Conservation (phyloP, 805 yeast species). For the Candida ulmi region DNA sequence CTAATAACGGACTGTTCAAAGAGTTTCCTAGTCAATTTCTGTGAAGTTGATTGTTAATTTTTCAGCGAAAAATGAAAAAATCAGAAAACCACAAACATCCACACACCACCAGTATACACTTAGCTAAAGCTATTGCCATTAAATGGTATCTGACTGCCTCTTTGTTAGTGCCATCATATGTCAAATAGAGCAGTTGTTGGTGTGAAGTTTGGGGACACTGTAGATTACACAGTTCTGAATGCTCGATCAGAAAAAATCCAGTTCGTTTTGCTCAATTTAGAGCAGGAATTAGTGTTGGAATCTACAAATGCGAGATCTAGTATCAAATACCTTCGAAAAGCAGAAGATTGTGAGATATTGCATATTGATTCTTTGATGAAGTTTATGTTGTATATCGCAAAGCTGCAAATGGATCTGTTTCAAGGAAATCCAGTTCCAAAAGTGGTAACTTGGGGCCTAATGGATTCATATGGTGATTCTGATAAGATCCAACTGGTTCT, state of each 20-base stretch:
- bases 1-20: no score
- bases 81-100: slow-evolving; percentile 5
- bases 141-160: no score
- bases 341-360: slow-evolving; percentile 2
- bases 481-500: slow-evolving; percentile 2
- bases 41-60: neutral
- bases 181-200: slow-evolving; percentile 2
- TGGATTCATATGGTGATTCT: neutral
- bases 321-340: slow-evolving; percentile 4
- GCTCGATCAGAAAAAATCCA: neutral
- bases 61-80: slow-evolving; percentile 4
- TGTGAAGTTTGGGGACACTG: neutral
- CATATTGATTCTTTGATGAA: neutral
- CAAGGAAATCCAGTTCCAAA: neutral
- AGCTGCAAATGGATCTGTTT: neutral
- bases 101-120: slow-evolving; percentile 1
- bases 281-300: neutral
- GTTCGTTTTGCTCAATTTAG: slow-evolving; percentile 3
- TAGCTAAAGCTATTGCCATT: no score
- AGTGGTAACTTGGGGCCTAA: neutral
- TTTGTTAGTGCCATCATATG: no score
- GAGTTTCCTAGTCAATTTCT: no score
- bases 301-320: slow-evolving; percentile 8
- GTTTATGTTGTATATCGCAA: slow-evolving; percentile 5
- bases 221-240: slow-evolving; percentile 2